phyloP scores from a whole-genome alignment of 768 basidiomycete genomes.

The Astraeus odoratus region DNA sequence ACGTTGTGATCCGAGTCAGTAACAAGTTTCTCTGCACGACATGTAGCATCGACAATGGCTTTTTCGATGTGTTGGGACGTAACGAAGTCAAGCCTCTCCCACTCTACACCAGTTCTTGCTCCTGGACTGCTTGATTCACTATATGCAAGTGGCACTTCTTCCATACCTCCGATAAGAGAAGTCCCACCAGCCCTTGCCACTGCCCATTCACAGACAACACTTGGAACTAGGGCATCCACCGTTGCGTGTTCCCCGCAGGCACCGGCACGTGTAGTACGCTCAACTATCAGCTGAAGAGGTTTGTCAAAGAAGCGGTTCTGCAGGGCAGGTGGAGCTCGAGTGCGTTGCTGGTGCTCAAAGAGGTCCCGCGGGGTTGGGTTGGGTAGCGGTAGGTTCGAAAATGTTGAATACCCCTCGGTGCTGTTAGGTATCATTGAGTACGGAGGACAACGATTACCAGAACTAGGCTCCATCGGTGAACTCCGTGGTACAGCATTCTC shows the following conservation, averaged over 20 bases:
- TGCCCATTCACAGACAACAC: slow-evolving; percentile 79
- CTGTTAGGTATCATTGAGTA: slow-evolving; percentile 20
- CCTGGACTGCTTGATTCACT: background rate
- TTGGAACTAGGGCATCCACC: slow-evolving; percentile 85
- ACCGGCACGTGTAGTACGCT: slow-evolving; percentile 77
- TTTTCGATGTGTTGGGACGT: slow-evolving; percentile 49
- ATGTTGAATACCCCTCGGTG: too few relatives aligned
- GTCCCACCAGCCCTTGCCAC: slow-evolving; percentile 32
- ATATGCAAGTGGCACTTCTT: slow-evolving; percentile 21
- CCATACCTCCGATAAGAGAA: slow-evolving; percentile 45
- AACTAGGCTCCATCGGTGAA: slow-evolving; percentile 25
- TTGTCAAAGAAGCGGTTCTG: slow-evolving; percentile 92
- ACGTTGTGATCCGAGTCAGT: slow-evolving; percentile 79
- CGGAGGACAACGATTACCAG: slow-evolving; percentile 59
- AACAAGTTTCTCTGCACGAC: slow-evolving; percentile 52
- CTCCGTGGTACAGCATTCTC: slow-evolving; percentile 5
- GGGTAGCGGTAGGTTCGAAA: background rate
- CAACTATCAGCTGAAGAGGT: slow-evolving; percentile 72
- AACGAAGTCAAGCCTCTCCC: slow-evolving; percentile 71
- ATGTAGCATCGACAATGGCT: slow-evolving; percentile 54
- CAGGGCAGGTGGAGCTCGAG: slow-evolving; percentile 58
- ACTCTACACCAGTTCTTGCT: slow-evolving; percentile 25
- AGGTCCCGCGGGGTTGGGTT: slow-evolving; percentile 26
- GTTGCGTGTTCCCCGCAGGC: slow-evolving; percentile 89
- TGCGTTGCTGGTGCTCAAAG: slow-evolving; percentile 70